Evolutionary conservation across 148 eudicot species (phyloP).

Genomic region (Chenopodium formosanum): DNA sequence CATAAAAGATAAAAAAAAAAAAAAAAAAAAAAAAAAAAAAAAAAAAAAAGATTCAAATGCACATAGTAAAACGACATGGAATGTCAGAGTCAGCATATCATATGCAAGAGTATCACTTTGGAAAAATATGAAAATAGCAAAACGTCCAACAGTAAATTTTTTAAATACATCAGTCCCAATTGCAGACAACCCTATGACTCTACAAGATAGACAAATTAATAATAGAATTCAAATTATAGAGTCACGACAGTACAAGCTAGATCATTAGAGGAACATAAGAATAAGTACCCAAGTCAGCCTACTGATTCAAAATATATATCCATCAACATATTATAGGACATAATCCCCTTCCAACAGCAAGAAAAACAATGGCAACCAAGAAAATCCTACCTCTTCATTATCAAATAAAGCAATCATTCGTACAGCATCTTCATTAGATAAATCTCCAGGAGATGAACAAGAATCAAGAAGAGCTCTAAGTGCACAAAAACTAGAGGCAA

Average conservation of each 20-base stretch:
- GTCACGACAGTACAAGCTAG: neutral
- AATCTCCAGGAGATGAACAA: slow-evolving; percentile 53
- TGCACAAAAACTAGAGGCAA: slow-evolving; percentile 94
- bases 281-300: neutral
- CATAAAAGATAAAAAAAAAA: neutral
- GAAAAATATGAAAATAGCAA: neutral
- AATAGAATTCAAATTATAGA: neutral
- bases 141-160: neutral
- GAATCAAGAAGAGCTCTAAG: slow-evolving; percentile 93
- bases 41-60: neutral
- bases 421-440: slow-evolving; percentile 72
- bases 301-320: neutral
- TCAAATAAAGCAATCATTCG: slow-evolving; percentile 94
- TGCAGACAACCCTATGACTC: neutral
- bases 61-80: neutral
- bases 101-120: neutral
- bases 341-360: neutral
- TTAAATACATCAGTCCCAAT: too few relatives aligned
- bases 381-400: slow-evolving; percentile 77
- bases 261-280: neutral
- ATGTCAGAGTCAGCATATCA: neutral
- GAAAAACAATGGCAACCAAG: neutral
- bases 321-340: neutral
- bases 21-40: too few relatives aligned
- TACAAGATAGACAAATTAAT: neutral